Evolutionary conservation across 1,139 yeast species (phyloP).

Genomic region (Diutina neorugosa): DNA sequence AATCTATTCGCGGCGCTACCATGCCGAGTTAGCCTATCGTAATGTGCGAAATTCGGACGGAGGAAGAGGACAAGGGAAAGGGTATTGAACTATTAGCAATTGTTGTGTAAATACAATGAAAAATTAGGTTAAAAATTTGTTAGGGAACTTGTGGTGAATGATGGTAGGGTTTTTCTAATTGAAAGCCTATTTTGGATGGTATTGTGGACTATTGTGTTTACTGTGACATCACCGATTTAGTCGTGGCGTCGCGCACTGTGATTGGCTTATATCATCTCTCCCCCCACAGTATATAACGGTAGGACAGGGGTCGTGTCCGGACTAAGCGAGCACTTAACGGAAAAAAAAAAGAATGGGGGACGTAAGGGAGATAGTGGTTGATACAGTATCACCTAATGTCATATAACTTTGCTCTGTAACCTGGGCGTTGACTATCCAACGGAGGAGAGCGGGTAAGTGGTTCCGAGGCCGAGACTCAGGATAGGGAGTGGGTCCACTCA

Average conservation of each 20-base stretch:
- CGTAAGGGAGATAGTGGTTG: background rate
- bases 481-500: no score
- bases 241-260: background rate
- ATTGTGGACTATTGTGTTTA: no score
- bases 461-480: background rate
- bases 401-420: background rate
- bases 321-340: background rate
- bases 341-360: background rate
- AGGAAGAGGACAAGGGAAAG: background rate
- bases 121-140: no score
- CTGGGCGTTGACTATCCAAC: background rate
- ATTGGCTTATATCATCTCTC: no score
- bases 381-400: no score
- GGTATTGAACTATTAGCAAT: background rate
- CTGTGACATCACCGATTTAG: background rate
- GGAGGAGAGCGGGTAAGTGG: background rate
- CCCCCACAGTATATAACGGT: no score
- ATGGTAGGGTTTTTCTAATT: no score
- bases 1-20: background rate
- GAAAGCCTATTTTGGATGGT: no score
- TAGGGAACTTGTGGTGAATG: no score
- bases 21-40: background rate
- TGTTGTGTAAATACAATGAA: no score
- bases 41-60: background rate
- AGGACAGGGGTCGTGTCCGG: background rate